Base-by-base conservation (phyloP, 495 filamentous ascomycete species). In the Podospora bellae-mahoneyi region DNA sequence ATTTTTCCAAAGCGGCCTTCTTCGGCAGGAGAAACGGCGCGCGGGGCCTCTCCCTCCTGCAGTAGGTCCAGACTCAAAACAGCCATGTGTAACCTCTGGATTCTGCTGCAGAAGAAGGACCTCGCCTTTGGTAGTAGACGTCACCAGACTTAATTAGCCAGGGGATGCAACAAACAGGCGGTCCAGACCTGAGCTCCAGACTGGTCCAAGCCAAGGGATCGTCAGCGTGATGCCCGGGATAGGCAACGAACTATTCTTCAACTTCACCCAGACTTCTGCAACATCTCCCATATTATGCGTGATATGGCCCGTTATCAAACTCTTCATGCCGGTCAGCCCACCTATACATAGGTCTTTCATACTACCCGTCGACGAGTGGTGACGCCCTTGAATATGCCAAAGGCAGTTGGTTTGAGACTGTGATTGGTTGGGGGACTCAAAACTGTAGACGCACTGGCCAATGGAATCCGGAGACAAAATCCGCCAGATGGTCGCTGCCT, bases 171-270 rank as follows among this genome's bases (percentile, higher is more conserved):
- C 28, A 34, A 63, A n/a, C 18, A 27, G 7, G 18, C 1, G 60
- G 23, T 34, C 60, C 27, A 61, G 59, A 20, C 59, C 59, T 7
- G 28, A 61, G 59, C 59, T 61, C 59, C 59, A 61, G 59, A 61
- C 59, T 32, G 59, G 59, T 32, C 59, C 23, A 32, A 61, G 28
- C 27, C 59, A 18, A 32, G 59, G n/a, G 59, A 61, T 61, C 59
- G 59, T 32, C 56, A 58, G 18, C 28, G 13, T 28, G 28, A 32
- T 28, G 27, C 20, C 55, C 23, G 23, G 4, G 55, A 58, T 58
- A 58, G 55, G 55, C 55, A 58, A 20, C 23, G 3, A n/a, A 18
- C 39, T 48, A 5, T 48, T 48, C 39, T 48, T 48, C 39, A 48
- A 48, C 39, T 18, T 48, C 13, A 10, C 39, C 39, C 39, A 48